Evolutionary conservation across 208 protist species (phyloP).

Genomic region (Acanthamoeba royreba): DNA sequence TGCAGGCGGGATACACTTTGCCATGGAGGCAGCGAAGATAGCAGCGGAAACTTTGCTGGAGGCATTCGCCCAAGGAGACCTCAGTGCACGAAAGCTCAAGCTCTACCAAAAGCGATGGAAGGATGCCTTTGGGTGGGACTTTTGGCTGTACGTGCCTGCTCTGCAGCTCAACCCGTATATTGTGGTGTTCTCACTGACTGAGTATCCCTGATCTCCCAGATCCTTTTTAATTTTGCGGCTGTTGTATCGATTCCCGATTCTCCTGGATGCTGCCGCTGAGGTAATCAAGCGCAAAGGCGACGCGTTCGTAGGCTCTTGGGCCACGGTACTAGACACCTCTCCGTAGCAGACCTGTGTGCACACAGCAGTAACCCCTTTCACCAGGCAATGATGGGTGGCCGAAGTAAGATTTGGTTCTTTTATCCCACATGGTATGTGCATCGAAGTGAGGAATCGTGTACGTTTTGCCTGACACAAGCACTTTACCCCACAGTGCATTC

Average conservation of each 20-base stretch:
- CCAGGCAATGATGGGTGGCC: slow-evolving; percentile 41
- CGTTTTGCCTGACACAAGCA: neutral
- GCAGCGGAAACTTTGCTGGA: slow-evolving; percentile 27
- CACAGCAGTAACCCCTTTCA: neutral
- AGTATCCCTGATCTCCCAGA: neutral
- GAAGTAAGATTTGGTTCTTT: slow-evolving; percentile 52
- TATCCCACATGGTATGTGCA: slow-evolving; percentile 19
- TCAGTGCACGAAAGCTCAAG: neutral
- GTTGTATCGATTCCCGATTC: slow-evolving; percentile 10
- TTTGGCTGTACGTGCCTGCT: neutral
- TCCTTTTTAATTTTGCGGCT: slow-evolving; percentile 13
- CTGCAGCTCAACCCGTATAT: neutral
- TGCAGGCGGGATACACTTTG: slow-evolving; percentile 40
- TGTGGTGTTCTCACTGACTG: neutral
- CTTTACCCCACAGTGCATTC: neutral
- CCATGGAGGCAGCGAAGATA: slow-evolving; percentile 46
- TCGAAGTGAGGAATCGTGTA: neutral
- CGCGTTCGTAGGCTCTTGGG: slow-evolving; percentile 37
- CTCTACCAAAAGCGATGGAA: slow-evolving; percentile 43
- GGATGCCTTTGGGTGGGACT: slow-evolving; percentile 32
- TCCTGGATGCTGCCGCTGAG: slow-evolving; percentile 35
- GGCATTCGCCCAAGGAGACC: neutral
- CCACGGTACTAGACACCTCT: neutral
- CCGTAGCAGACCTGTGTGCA: too few species aligned
- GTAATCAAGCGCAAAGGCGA: slow-evolving; percentile 49